phyloP scores from a whole-genome alignment of 306 rosid genomes.

The Begonia loranthoides region DNA sequence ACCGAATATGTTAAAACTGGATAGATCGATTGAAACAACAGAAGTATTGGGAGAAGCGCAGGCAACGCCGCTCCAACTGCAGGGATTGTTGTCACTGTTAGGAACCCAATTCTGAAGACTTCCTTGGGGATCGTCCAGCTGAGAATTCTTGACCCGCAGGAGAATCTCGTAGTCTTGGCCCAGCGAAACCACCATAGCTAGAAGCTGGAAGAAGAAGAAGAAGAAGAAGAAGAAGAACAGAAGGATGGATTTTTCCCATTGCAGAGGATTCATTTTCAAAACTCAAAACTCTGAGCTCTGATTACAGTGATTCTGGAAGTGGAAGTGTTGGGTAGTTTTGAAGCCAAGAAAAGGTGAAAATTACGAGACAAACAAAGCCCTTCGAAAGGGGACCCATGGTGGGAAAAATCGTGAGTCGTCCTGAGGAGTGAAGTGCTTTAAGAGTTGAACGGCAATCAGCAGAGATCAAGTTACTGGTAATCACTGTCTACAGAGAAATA shows the following conservation, averaged over 20 bases:
- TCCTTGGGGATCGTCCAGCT: constrained; percentile 35
- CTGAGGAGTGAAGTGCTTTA: no score
- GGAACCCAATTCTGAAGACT: constrained; percentile 38
- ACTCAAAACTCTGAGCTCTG: neutral
- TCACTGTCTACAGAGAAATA: no score
- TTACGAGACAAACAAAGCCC: no score
- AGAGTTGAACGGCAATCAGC: no score
- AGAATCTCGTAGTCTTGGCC: constrained; percentile 32
- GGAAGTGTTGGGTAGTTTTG: no score
- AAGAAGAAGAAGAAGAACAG: neutral
- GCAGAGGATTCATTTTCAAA: constrained; percentile 18
- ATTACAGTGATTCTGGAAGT: no score
- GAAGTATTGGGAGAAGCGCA: constrained; percentile 27
- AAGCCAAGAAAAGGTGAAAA: no score
- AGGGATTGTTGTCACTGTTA: constrained; percentile 17
- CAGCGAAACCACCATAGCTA: constrained; percentile 8
- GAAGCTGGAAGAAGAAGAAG: constrained; percentile 7
- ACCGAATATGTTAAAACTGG: constrained; percentile 24
- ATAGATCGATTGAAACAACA: constrained; percentile 35
- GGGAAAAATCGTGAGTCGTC: no score
- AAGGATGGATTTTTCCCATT: neutral
- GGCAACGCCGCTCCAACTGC: constrained; percentile 60
- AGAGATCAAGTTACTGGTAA: no score
- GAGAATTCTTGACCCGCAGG: constrained; percentile 35
- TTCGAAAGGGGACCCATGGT: no score